Evolutionary conservation across 345 rosid species (phyloP), one percentile per base, ranked within the genome.

Genomic region (Syzygium aromaticum): DNA sequence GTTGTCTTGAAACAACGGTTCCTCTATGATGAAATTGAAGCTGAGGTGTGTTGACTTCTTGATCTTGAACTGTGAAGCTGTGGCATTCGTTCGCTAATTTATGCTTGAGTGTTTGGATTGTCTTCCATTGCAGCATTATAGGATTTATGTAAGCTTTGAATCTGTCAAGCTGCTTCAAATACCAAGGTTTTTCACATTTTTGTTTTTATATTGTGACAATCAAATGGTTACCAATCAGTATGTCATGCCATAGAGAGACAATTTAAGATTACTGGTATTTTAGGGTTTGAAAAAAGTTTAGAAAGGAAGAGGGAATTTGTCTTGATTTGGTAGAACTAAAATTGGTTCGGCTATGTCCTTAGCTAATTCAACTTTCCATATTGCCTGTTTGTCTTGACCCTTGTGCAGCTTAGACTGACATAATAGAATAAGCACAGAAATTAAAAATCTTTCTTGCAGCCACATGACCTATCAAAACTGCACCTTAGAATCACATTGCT

Each of bases 1-100:
- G 95, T 93, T 90, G 88, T 90, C 30, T 92, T 98, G 89, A 96
- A 93, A 89, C 99, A 98, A 90, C 96, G 99, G 14, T 98, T 95
- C 91, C 98, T 98, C 87, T 98, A 98, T 88, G 99, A 98, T 94
- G 99, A 98, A 94, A 95, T 98, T 92, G 99, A 98, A 89, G 99
- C 99, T 86, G 99, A 98, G 99, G 99, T 98, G 93, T 86, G 51
- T 27, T 6, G 28, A 38, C 85, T 78, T 33, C 53, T 54, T 52
- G 40, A 51, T 53, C 61, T 84, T 3, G 22, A 52, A 84, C 12
- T 84, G 57, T 84, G 54, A 51, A 84, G 40, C 25, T 28, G 85
- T 54, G 43, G 54, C 85, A 84, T 43, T 28, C n/a, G 13, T 52
- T 73, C 82, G 10, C 49, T 73, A 38, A 38, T 40, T 73, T 73